Base-by-base conservation (phyloP, 2,329 filamentous ascomycete species). In the Myotisia sp. region DNA sequence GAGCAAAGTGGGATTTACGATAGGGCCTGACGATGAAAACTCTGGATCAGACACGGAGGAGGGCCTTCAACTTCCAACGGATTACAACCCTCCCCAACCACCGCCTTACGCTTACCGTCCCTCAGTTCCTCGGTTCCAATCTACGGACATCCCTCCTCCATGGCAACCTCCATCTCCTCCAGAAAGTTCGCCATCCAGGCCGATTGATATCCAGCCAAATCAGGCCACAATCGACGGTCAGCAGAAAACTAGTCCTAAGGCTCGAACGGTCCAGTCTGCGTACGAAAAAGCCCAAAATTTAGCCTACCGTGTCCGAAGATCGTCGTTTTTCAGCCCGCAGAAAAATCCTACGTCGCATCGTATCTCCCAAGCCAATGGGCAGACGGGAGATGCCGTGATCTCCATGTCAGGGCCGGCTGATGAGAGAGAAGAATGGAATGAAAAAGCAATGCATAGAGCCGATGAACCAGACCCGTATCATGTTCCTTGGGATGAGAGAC, bases 241-340 rank as follows among this genome's bases (percentile, higher is more conserved):
- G 6, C 24, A 19, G 7, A 32, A 32, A n/a, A 32, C 17, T 5
- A 44, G 50, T 43, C 51, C 53, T 42, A 58, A 58, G 47, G 50
- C 51, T 33, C 48, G 42, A 34, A 45, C 53, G 12, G 47, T 57
- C 42, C 47, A 51, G 36, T 51, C 43, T 29, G 53, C 53, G 19
- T 51, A 57, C 30, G 52, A 55, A 37, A 47, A 47, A 44, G 51
- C 50, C 16, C 55, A 52, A 36, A 42, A 44, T 37, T 43, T 58
- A 21, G 47, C 51, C 38, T 56, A 53, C 41, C 44, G 53, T 42
- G 44, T 58, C 33, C 48, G 47, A 36, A 48, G 46, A 28, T 36
- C 47, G 16, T 46, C 44, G 26, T 54, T 50, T 18, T 27, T 38
- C 27, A 33, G 19, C 12, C 8, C 8, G 12, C 22, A 24, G 22